Evolutionary conservation across 305 asterid species (phyloP).

Genomic region (Andrographis paniculata): DNA sequence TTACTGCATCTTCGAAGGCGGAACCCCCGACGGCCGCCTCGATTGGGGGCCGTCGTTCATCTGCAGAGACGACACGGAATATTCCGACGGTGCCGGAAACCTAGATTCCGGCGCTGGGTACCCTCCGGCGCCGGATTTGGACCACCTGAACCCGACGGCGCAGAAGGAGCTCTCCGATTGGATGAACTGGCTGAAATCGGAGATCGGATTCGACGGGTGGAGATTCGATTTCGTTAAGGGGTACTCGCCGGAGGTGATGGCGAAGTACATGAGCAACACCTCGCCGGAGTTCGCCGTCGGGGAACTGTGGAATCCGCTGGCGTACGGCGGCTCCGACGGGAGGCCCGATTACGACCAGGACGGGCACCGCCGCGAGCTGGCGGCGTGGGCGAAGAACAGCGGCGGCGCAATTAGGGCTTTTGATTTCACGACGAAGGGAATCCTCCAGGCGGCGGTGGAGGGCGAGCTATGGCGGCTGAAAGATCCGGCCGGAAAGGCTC

Average conservation of each 20-base stretch:
- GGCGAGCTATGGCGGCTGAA: conserved; percentile 72
- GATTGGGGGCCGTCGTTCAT: conserved; percentile 79
- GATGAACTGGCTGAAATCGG: conserved; percentile 82
- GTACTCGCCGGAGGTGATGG: conserved; percentile 39
- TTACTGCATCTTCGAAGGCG: conserved; percentile 74
- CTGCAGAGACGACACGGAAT: conserved; percentile 48
- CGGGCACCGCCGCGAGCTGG: conserved; percentile 41
- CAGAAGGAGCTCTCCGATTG: conserved; percentile 68
- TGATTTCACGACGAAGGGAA: conserved; percentile 81
- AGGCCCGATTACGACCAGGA: conserved; percentile 55
- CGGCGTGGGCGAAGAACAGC: conserved; percentile 32
- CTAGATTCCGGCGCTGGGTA: conserved; percentile 50
- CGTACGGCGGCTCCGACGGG: conserved; percentile 26
- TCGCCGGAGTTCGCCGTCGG: conserved; percentile 74
- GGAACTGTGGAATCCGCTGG: conserved; percentile 44
- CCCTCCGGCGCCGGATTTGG: conserved; percentile 58
- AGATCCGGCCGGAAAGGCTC: conserved; percentile 47
- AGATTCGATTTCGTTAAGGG: conserved; percentile 72
- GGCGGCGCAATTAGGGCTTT: conserved; percentile 54
- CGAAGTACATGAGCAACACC: conserved; percentile 46
- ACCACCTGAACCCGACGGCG: conserved; percentile 55
- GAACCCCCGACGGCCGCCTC: conserved; percentile 65
- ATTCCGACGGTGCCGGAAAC: conserved; percentile 66
- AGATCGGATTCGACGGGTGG: conserved; percentile 78
- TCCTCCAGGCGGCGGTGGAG: conserved; percentile 66